A percentile compares a stretch with the other conserved stretches of the same genome.
Conservation (phyloP, 306 rosid species). For the Rosa multiflora region DNA sequence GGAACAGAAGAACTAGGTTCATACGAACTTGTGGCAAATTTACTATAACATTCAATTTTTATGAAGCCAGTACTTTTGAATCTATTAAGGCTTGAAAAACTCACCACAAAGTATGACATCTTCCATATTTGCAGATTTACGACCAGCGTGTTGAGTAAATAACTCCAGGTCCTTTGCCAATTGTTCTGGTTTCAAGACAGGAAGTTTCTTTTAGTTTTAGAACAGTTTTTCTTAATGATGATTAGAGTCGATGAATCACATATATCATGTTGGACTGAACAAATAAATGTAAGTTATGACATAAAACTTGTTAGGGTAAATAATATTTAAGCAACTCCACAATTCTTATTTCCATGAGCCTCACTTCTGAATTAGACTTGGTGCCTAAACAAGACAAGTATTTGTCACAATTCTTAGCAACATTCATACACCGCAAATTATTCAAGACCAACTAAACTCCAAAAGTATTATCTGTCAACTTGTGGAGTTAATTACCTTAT, state of each 20-base stretch:
- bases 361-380: not conserved
- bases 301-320: not conserved
- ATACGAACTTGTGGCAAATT: too few species aligned
- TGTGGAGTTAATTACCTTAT: not conserved
- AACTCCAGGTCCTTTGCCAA: constrained; percentile 83
- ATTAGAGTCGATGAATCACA: not conserved
- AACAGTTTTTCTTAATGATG: not conserved
- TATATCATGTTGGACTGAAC: not conserved
- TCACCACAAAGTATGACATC: constrained; percentile 87
- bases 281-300: not conserved
- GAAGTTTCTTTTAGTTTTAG: not conserved
- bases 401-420: not conserved
- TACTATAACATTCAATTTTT: too few species aligned
- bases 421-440: not conserved
- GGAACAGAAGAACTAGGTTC: too few species aligned
- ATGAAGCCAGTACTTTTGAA: not conserved
- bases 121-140: constrained; percentile 78
- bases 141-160: constrained; percentile 82
- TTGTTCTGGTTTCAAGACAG: constrained; percentile 49
- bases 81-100: constrained; percentile 10
- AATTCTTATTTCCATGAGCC: not conserved
- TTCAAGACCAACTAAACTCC: not conserved
- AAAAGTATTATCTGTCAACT: not conserved
- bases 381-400: not conserved
- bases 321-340: not conserved